Percentiles rank a stretch among this genome's conserved stretches.
phyloP scores from a whole-genome alignment of 2,329 filamentous ascomycete species.

The Ophiostoma novo-ulmi region DNA sequence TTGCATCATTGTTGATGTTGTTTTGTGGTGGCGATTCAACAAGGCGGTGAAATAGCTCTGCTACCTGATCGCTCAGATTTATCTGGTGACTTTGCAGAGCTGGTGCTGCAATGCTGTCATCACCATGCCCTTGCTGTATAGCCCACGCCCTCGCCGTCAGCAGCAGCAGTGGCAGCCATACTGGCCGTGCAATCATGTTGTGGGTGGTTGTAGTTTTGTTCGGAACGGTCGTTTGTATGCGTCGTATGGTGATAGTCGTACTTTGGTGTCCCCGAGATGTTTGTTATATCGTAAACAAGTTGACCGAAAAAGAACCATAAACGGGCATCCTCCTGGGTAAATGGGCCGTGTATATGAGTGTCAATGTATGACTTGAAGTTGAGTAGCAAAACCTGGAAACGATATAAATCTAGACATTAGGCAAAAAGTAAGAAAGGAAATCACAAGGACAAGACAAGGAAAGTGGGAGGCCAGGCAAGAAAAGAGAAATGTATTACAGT shows the following conservation, averaged over 20 bases:
- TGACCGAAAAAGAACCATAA: not conserved
- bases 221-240: not conserved
- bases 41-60: conserved; percentile 16
- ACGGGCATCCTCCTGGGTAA: not conserved
- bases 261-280: not conserved
- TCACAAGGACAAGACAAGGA: conserved; percentile 27
- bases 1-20: not conserved
- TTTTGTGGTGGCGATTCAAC: not conserved
- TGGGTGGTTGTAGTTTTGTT: not conserved
- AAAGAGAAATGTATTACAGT: conserved; percentile 23
- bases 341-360: not conserved
- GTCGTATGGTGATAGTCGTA: not conserved
- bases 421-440: conserved; percentile 25
- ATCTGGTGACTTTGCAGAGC: not conserved
- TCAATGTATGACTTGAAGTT: not conserved
- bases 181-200: not conserved
- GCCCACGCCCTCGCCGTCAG: conserved; percentile 10
- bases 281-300: not conserved
- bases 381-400: not conserved
- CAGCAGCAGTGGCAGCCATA: conserved; percentile 7
- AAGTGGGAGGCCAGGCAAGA: conserved; percentile 23
- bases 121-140: not conserved
- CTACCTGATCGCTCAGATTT: not conserved
- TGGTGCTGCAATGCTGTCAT: conserved; percentile 2
- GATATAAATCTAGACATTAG: not conserved